A percentile compares a stretch with the other conserved stretches of the same genome.
Conservation (phyloP, 1,139 yeast species). For the Suhomyces coccinellae region DNA sequence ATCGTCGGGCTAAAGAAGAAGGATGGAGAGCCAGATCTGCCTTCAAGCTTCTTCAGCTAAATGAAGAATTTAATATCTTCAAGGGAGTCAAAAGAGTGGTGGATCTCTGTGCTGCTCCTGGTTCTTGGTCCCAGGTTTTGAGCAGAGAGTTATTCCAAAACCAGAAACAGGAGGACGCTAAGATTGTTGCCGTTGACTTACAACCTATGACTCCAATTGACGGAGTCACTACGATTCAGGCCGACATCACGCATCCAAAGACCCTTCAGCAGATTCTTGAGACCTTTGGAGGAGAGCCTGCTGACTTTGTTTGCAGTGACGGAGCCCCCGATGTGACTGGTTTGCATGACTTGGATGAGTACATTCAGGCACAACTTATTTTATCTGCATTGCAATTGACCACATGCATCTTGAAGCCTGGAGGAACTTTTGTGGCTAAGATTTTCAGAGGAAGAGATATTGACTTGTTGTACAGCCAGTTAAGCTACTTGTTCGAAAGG, state of each 20-base stretch:
- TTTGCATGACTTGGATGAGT: conserved; percentile 92
- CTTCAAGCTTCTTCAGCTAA: conserved; percentile 82
- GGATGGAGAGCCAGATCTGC: conserved; percentile 98
- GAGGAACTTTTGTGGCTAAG: conserved; percentile 94
- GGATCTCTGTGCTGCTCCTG: conserved; percentile 98
- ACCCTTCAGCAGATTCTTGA: conserved; percentile 74
- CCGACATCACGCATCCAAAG: conserved; percentile 94
- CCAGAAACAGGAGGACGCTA: conserved; percentile 46
- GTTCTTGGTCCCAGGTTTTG: conserved; percentile 98
- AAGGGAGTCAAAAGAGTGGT: conserved; percentile 79
- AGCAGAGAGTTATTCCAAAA: conserved; percentile 61
- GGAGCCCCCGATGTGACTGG: conserved; percentile 99
- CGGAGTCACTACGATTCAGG: conserved; percentile 86
- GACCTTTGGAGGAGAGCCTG: conserved; percentile 85
- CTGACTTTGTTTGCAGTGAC: conserved; percentile 94
- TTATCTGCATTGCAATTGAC: conserved; percentile 89
- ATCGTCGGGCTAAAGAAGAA: conserved; percentile 91
- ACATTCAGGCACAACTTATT: conserved; percentile 91
- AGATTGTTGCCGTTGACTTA: conserved; percentile 89
- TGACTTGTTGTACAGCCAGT: conserved; percentile 84
- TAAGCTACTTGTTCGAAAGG: conserved; percentile 77
- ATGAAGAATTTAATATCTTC: conserved; percentile 84
- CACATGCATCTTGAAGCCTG: conserved; percentile 80
- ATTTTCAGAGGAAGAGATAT: conserved; percentile 95
- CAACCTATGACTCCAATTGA: conserved; percentile 97